Evolutionary conservation across 148 eudicot species (phyloP).

Genomic region (Euryodendron excelsum): DNA sequence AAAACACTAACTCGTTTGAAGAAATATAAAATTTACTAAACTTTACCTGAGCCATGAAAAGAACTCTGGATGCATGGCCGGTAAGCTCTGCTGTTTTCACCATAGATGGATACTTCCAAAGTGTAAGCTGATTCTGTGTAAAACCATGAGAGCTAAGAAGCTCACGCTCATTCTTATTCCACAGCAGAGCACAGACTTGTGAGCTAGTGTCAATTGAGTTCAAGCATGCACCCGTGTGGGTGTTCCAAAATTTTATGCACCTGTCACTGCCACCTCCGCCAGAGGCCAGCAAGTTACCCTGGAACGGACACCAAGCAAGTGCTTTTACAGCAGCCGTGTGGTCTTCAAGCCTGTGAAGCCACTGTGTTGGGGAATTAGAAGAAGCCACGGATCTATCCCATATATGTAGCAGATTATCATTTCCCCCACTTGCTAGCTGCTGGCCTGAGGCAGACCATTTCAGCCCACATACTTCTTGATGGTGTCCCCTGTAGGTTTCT

Average conservation of each 20-base stretch:
- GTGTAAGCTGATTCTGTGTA: slow-evolving; percentile 80
- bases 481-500: slow-evolving; percentile 73
- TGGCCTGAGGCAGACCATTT: slow-evolving; percentile 92
- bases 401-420: slow-evolving; percentile 80
- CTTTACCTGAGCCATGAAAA: slow-evolving; percentile 78
- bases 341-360: slow-evolving; percentile 84
- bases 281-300: slow-evolving; percentile 76
- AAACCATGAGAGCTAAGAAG: slow-evolving; percentile 89
- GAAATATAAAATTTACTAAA: neutral
- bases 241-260: slow-evolving; percentile 89
- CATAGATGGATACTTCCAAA: slow-evolving; percentile 98
- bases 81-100: slow-evolving; percentile 84
- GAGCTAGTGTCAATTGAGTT: slow-evolving; percentile 88
- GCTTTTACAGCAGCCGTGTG: slow-evolving; percentile 97
- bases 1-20: neutral
- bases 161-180: slow-evolving; percentile 89
- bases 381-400: slow-evolving; percentile 82
- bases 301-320: slow-evolving; percentile 97
- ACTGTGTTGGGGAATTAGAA: slow-evolving; percentile 64
- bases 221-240: slow-evolving; percentile 88
- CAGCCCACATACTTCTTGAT: slow-evolving; percentile 83
- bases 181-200: slow-evolving; percentile 78
- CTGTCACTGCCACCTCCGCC: slow-evolving; percentile 90
- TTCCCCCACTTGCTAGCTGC: slow-evolving; percentile 87
- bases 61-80: slow-evolving; percentile 91